Evolutionary conservation across 2,329 filamentous ascomycete genomes (phyloP).

Genomic region (Ascochyta pisi): DNA sequence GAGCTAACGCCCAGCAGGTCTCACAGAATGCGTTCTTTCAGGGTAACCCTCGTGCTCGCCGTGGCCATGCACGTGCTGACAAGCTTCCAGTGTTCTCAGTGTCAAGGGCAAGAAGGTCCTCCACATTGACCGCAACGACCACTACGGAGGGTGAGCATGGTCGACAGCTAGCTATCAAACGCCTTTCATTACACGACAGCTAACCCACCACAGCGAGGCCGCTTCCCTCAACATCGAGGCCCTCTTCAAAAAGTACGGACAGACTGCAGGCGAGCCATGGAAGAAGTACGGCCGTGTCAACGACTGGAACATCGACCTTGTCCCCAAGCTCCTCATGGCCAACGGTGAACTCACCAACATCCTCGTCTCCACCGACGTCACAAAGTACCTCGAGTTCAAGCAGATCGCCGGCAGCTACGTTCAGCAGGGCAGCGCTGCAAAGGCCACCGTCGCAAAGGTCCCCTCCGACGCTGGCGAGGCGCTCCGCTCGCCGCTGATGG

Average conservation of each 20-base stretch:
- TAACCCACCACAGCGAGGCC: conserved; percentile 71
- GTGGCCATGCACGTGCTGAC: conserved; percentile 21
- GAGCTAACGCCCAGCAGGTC: conserved; percentile 63
- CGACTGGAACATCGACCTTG: conserved; percentile 99
- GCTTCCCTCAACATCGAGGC: conserved; percentile 93
- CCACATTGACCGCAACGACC: conserved; percentile 97
- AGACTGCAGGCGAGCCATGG: conserved; percentile 89
- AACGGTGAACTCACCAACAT: conserved; percentile 99
- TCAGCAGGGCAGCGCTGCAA: conserved; percentile 81
- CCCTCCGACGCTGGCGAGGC: conserved; percentile 89
- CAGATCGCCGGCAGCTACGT: conserved; percentile 92
- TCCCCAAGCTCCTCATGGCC: conserved; percentile 98
- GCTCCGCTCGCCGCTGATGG: conserved; percentile 91
- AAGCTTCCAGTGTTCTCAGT: conserved; percentile 76
- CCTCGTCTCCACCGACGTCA: conserved; percentile 86
- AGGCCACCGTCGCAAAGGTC: conserved; percentile 95
- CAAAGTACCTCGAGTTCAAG: conserved; percentile 62
- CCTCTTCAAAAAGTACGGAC: conserved; percentile 96
- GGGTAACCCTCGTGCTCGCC: conserved; percentile 66
- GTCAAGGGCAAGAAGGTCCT: conserved; percentile 99
- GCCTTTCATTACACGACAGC: conserved; percentile 14
- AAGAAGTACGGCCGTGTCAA: conserved; percentile 96
- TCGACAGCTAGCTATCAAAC: background rate
- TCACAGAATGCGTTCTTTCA: conserved; percentile 99
- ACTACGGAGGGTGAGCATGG: conserved; percentile 87